Evolutionary conservation across 345 rosid genomes (phyloP), one percentile per base, ranked within the genome.

Genomic region (Populus tremula): DNA sequence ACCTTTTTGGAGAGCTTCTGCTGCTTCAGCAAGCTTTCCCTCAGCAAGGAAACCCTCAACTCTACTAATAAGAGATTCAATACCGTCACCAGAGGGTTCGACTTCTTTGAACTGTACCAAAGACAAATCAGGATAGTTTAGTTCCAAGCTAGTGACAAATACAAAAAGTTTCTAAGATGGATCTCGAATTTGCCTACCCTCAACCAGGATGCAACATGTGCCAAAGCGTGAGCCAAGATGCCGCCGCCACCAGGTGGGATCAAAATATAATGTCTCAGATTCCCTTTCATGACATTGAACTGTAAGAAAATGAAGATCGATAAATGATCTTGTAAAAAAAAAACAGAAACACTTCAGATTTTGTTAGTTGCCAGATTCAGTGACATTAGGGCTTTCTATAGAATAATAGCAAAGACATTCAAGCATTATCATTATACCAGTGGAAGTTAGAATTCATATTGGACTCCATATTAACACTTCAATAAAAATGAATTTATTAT

Each of bases 181-280:
- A 79, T 76, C 59, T 36, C 31, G 43, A 76, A 50, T 74, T 65
- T 75, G 53, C 67, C 61, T 77, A 93, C 98, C 97, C 96, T 94
- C 77, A 96, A 84, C 97, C 90, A 90, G 41, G 97, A 86, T 71
- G 98, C 99, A 76, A 90, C 23, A 33, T 82, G 88, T 64, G 97
- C 97, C 78, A 91, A 68, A 76, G 92, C 87, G 84, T 94, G 97
- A 3, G 99, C 86, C 84, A 91, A 78, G 80, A 94, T 87, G 80
- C 97, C 93, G 39, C 97, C 93, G 1, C 99, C 98, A 74, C 96
- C 97, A 2, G 90, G 89, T 79, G 97, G 98, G 79, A 94, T 89
- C 76, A 96, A 88, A 82, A 92, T 91, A 87, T 86, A 94, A 84
- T 96, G 99, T 80, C 93, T 85, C 18, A 92, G 86, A 41, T 88